Conservation (phyloP, 768 basidiomycete species). For the Mycena olivaceomarginata region DNA sequence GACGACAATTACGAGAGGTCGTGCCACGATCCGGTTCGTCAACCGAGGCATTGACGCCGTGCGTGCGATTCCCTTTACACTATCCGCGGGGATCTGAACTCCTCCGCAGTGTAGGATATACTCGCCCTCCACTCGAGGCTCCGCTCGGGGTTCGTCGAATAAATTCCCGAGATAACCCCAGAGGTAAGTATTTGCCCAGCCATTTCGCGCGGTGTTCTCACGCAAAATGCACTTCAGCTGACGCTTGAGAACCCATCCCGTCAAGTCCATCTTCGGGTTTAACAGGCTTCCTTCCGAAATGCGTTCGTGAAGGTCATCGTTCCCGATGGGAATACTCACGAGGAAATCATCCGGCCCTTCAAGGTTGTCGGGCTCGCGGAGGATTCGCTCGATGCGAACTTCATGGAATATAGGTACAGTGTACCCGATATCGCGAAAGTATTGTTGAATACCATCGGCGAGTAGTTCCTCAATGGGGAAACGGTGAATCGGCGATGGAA, state of each 20-base stretch:
- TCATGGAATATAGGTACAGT: background rate
- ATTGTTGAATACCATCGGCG: background rate
- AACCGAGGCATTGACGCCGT: background rate
- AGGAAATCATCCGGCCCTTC: background rate
- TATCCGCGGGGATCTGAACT: background rate
- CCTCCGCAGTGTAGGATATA: background rate
- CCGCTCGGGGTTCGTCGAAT: background rate
- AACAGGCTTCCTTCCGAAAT: background rate
- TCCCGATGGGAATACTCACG: background rate
- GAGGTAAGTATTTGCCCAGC: background rate
- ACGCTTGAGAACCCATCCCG: background rate
- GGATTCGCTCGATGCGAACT: background rate
- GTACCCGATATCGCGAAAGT: background rate
- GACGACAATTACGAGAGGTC: background rate
- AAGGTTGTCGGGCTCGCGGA: background rate
- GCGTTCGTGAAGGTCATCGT: background rate
- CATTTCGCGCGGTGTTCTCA: background rate
- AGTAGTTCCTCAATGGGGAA: background rate
- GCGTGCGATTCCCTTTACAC: background rate
- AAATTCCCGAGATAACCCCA: background rate
- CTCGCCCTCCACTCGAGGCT: background rate
- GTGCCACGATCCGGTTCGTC: background rate
- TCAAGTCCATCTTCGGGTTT: background rate
- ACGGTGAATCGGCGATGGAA: background rate
- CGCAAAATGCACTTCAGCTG: background rate